These are phyloP conservation scores for Aureobasidium leucospermi DNA, from an alignment of 2,329 filamentous ascomycete species.

Conservation along the genomic window DNA sequence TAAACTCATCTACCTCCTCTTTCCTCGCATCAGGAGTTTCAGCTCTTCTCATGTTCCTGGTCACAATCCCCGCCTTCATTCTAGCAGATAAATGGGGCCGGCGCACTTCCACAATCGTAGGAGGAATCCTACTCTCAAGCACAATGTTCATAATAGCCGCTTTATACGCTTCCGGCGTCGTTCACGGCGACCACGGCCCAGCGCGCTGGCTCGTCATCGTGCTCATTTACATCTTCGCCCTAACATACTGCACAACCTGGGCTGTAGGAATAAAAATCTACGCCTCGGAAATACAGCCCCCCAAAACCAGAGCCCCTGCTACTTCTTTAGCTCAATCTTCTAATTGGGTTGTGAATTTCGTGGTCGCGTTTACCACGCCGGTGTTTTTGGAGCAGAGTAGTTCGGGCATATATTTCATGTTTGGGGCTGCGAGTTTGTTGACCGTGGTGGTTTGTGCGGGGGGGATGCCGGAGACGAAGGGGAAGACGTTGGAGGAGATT, in stretches of 20 bases:
- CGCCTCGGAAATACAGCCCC: slow-evolving; percentile 50
- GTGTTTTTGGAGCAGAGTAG: slow-evolving; percentile 40
- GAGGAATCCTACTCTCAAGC: slow-evolving; percentile 44
- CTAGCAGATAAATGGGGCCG: slow-evolving; percentile 53
- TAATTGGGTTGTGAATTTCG: slow-evolving; percentile 39
- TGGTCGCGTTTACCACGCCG: slow-evolving; percentile 37
- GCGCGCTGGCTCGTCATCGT: slow-evolving; percentile 45
- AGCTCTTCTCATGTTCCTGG: slow-evolving; percentile 50
- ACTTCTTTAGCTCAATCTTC: slow-evolving; percentile 45
- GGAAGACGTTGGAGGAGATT: slow-evolving; percentile 14
- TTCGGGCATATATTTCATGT: slow-evolving; percentile 29
- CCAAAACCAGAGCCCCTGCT: slow-evolving; percentile 46
- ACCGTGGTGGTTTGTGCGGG: slow-evolving; percentile 13
- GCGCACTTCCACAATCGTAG: slow-evolving; percentile 46
- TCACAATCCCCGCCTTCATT: slow-evolving; percentile 50
- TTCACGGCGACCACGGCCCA: slow-evolving; percentile 30
- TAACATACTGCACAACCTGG: slow-evolving; percentile 45
- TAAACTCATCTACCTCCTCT: slow-evolving; percentile 45
- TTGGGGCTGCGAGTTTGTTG: slow-evolving; percentile 23
- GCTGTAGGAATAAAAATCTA: slow-evolving; percentile 50
- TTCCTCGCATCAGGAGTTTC: slow-evolving; percentile 57
- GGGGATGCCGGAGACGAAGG: slow-evolving; percentile 16
- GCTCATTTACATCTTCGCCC: slow-evolving; percentile 41
- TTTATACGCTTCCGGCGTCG: slow-evolving; percentile 39
- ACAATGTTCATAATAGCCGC: slow-evolving; percentile 43